Evolutionary conservation across 305 asterid species (phyloP).

Genomic region (Fraxinus latifolia): DNA sequence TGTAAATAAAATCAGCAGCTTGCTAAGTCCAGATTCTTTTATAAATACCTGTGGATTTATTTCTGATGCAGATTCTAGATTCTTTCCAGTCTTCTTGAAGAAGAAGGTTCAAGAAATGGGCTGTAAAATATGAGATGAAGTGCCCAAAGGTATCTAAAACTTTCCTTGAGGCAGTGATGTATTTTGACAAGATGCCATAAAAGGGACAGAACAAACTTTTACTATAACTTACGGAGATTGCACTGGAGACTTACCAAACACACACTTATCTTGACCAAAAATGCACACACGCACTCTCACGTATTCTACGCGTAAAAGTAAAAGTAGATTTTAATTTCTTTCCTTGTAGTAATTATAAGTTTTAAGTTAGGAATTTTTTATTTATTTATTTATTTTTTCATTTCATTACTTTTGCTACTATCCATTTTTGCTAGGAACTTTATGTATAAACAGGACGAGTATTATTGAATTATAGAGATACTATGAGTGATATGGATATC

Average conservation of each 20-base stretch:
- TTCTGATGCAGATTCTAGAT: background rate
- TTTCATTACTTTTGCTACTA: background rate
- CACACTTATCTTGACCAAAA: background rate
- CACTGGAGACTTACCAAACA: background rate
- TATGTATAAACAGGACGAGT: background rate
- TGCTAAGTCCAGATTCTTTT: background rate
- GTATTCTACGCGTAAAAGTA: background rate
- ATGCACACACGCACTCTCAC: background rate
- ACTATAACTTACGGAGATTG: constrained; percentile 11
- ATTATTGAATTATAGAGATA: background rate
- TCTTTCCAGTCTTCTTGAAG: background rate
- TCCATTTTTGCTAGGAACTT: background rate
- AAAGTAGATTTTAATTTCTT: background rate
- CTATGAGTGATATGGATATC: background rate
- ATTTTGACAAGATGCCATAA: constrained; percentile 2
- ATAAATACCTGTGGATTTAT: background rate
- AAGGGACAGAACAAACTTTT: constrained; percentile 16
- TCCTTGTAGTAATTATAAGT: background rate
- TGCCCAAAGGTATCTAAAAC: background rate
- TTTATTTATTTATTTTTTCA: background rate
- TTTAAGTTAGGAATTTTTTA: background rate
- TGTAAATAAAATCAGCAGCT: background rate
- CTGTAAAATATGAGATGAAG: background rate
- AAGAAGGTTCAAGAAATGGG: background rate
- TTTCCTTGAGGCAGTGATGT: background rate